Evolutionary conservation across 2,329 filamentous ascomycete species (phyloP).

Genomic region (Ophidiomyces ophidiicola): DNA sequence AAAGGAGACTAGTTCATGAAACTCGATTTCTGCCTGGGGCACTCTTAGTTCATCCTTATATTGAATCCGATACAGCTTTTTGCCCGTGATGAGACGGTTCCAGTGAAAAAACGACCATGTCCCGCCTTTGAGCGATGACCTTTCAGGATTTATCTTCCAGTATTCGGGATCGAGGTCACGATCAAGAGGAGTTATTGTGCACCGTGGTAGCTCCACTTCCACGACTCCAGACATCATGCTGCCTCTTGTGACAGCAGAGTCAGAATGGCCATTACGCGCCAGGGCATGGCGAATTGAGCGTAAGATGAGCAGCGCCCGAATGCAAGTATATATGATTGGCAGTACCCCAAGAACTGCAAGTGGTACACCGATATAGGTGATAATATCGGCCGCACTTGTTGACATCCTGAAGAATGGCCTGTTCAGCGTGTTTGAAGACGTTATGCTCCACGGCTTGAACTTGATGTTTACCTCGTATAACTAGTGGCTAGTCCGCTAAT

Average conservation of each 20-base stretch:
- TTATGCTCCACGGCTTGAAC: no score
- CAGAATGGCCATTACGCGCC: conserved; percentile 41
- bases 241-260: conserved; percentile 46
- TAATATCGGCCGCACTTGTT: conserved; percentile 36
- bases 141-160: conserved; percentile 44
- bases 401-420: conserved; percentile 5
- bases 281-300: conserved; percentile 50
- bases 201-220: conserved; percentile 53
- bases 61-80: conserved; percentile 51
- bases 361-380: conserved; percentile 47
- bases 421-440: no score
- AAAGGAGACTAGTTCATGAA: conserved; percentile 51
- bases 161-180: conserved; percentile 45
- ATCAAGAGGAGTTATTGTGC: conserved; percentile 50
- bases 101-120: conserved; percentile 56
- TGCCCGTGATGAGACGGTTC: conserved; percentile 50
- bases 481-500: no score
- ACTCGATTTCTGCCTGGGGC: conserved; percentile 40
- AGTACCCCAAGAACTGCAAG: conserved; percentile 49
- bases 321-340: conserved; percentile 55
- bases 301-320: conserved; percentile 47
- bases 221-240: conserved; percentile 55
- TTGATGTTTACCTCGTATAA: no score
- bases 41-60: conserved; percentile 42
- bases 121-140: conserved; percentile 47